Evolutionary conservation across 768 basidiomycete genomes (phyloP).

Genomic region (Boletus pseudo-olivaceus): DNA sequence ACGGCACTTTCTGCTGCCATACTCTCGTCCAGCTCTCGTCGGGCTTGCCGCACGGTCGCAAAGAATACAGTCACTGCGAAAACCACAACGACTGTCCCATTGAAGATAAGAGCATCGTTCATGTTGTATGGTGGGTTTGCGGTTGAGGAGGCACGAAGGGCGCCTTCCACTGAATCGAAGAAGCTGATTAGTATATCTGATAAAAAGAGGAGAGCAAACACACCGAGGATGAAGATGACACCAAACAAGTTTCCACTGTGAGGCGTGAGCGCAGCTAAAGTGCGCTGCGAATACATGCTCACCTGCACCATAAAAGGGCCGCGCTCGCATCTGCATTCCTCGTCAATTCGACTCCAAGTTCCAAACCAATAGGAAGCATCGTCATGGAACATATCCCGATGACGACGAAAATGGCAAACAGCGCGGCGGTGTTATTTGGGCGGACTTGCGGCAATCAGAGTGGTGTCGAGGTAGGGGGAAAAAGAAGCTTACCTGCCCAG

Average conservation of each 20-base stretch:
- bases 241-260: constrained; percentile 61
- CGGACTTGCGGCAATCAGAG: constrained; percentile 43
- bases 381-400: constrained; percentile 64
- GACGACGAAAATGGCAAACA: constrained; percentile 66
- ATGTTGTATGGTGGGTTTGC: constrained; percentile 75
- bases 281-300: constrained; percentile 23
- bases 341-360: constrained; percentile 77
- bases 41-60: constrained; percentile 56
- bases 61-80: constrained; percentile 44
- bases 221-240: constrained; percentile 63
- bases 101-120: constrained; percentile 63
- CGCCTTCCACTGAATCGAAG: constrained; percentile 49
- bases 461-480: not conserved
- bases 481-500: constrained; percentile 61
- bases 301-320: constrained; percentile 75
- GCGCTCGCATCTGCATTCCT: constrained; percentile 76
- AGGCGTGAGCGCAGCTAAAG: not conserved
- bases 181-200: not conserved
- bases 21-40: constrained; percentile 60
- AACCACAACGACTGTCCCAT: constrained; percentile 47
- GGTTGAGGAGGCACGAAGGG: constrained; percentile 57
- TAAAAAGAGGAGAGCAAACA: constrained; percentile 19
- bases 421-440: constrained; percentile 52
- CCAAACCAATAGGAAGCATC: constrained; percentile 72
- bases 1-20: constrained; percentile 28